Base-by-base conservation (phyloP, 805 yeast genomes). In the Kazachstania viticola region DNA sequence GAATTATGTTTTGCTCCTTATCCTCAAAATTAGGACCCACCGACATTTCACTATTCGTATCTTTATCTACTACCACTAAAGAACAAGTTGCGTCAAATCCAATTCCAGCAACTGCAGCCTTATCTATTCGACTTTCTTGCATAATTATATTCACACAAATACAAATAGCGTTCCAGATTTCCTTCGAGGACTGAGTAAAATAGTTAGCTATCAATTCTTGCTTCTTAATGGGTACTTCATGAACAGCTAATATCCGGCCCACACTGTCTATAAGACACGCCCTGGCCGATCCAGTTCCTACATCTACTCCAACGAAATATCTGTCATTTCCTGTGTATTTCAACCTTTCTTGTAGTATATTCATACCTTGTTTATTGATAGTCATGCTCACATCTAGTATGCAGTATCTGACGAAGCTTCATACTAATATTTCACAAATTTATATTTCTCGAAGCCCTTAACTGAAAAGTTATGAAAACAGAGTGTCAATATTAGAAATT, bases 31-130 rank as follows among this genome's bases (percentile, higher is more conserved):
- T 82, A 1, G 98, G 97, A 8, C 98, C 98, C 12, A 85, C 97
- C 2, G 79, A 83, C 27, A 83, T 67, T 3, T 95, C 94, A 29
- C 64, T 54, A 44, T 79, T 81, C 28, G 69, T 64, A 4, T 62
- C 51, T 41, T 78, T 80, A 38, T 75, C 67, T 23, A 87, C 64
- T 1, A 75, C 95, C 11, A 85, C 95, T 36, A 91, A 65, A 2
- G 97, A 91, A 55, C 98, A 91, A 17, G 98, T 91, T 18, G 96
- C 98, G 58, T 91, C 98, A 45, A 87, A 91, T 0, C 97, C 96
- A 40, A 91, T 74, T 39, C 97, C 97, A 49, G 69, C 69, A 28
- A 91, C 79, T 12, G 66, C 64, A 2, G 60, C 46, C 1, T 82
- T 75, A 26, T 78, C 79, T 26, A 85, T 71, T 2, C 76, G 80